phyloP scores from a whole-genome alignment of 805 yeast genomes.

The Candida yuanshanica region DNA sequence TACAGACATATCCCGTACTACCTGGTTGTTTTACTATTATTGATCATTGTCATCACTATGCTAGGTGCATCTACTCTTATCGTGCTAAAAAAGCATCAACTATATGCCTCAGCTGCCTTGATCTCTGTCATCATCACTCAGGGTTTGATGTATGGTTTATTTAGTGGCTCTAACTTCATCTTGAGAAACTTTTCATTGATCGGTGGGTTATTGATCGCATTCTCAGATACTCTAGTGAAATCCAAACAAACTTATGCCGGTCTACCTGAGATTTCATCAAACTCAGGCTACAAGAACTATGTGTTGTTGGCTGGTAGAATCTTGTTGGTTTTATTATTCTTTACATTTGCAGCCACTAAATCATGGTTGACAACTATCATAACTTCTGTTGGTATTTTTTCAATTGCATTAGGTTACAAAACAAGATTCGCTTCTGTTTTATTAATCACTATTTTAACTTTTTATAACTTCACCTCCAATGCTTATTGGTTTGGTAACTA shows the following conservation, averaged over 20 bases:
- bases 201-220: constrained; percentile 86
- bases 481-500: constrained; percentile 76
- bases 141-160: constrained; percentile 83
- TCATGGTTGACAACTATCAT: constrained; percentile 63
- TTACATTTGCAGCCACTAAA: constrained; percentile 76
- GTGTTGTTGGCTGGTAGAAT: constrained; percentile 84
- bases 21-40: constrained; percentile 68
- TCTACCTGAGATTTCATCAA: constrained; percentile 50
- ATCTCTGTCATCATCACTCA: constrained; percentile 70
- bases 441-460: constrained; percentile 59
- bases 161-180: constrained; percentile 75
- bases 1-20: constrained; percentile 75
- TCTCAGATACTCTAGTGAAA: constrained; percentile 81
- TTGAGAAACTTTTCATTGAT: constrained; percentile 83
- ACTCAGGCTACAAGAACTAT: constrained; percentile 66
- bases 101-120: constrained; percentile 65
- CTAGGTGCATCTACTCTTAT: constrained; percentile 63
- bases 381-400: constrained; percentile 64
- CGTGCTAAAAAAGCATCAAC: constrained; percentile 60
- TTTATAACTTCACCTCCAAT: constrained; percentile 75
- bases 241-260: constrained; percentile 50
- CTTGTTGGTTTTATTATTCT: constrained; percentile 74
- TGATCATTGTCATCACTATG: constrained; percentile 65
- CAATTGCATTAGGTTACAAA: constrained; percentile 88
- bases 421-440: constrained; percentile 81